phyloP scores from a whole-genome alignment of 2,329 filamentous ascomycete species.

The Hypomyces rosellus region DNA sequence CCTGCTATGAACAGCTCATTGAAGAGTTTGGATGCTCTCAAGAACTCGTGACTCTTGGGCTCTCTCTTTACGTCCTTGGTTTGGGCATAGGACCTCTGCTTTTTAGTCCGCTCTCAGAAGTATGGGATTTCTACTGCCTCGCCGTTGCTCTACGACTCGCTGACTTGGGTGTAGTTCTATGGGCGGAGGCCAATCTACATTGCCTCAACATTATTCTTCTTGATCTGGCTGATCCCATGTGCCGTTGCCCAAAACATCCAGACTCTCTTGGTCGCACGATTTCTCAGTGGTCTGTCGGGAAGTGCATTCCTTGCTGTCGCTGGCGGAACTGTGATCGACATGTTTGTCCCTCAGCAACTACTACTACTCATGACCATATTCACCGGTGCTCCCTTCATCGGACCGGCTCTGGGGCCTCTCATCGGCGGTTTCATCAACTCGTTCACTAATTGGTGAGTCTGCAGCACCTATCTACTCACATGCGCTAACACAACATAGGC shows the following conservation, averaged over 20 bases:
- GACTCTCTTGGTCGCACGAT: neutral
- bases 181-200: slow-evolving; percentile 33
- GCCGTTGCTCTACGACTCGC: slow-evolving; percentile 34
- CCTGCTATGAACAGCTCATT: too few relatives aligned
- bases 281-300: slow-evolving; percentile 35
- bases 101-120: too few relatives aligned
- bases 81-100: slow-evolving; percentile 54
- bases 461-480: slow-evolving; percentile 61
- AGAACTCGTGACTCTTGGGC: neutral
- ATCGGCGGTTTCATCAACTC: slow-evolving; percentile 43
- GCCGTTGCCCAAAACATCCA: too few relatives aligned
- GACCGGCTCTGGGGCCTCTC: slow-evolving; percentile 47
- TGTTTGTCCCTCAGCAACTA: slow-evolving; percentile 44
- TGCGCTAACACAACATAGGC: neutral
- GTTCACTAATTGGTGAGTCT: slow-evolving; percentile 19
- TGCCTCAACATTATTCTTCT: neutral
- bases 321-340: slow-evolving; percentile 52
- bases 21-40: too few relatives aligned
- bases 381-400: slow-evolving; percentile 51
- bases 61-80: slow-evolving; percentile 28
- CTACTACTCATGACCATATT: slow-evolving; percentile 50
- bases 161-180: slow-evolving; percentile 55
- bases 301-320: slow-evolving; percentile 58
- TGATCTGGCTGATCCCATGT: neutral
- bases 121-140: too few relatives aligned